These are phyloP conservation scores for Myxozyma neotropica DNA, from an alignment of 805 yeast species.

Conservation along the genomic window DNA sequence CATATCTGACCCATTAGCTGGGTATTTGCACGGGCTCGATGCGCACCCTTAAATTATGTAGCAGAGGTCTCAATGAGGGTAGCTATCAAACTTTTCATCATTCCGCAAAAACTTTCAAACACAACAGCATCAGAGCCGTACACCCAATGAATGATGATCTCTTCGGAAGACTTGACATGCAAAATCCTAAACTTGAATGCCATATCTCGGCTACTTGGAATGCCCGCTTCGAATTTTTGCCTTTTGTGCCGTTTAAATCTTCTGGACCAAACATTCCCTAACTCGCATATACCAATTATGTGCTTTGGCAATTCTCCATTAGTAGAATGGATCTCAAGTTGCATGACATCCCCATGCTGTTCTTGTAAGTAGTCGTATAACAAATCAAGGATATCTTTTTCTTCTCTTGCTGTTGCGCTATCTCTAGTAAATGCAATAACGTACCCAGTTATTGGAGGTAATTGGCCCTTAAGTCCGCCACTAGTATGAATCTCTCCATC, in stretches of 20 bases:
- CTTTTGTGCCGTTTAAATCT: slow-evolving; percentile 22
- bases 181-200: slow-evolving; percentile 15
- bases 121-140: slow-evolving; percentile 13
- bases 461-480: background rate
- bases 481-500: background rate
- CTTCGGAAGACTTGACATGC: background rate
- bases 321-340: background rate
- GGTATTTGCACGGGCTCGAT: too few relatives aligned
- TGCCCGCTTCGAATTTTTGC: slow-evolving; percentile 9
- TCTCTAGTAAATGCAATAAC: background rate
- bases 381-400: background rate
- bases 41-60: too few relatives aligned
- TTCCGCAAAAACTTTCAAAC: slow-evolving; percentile 30
- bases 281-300: slow-evolving; percentile 7
- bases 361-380: background rate
- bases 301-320: background rate
- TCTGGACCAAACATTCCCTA: slow-evolving; percentile 33
- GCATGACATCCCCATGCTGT: background rate
- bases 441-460: background rate
- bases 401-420: background rate
- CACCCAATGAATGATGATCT: slow-evolving; percentile 10
- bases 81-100: slow-evolving; percentile 5
- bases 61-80: too few relatives aligned
- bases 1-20: too few relatives aligned
- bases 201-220: background rate